Evolutionary conservation across 176 grass and related monocot genomes (phyloP).

Genomic region (Microstegium vimineum): DNA sequence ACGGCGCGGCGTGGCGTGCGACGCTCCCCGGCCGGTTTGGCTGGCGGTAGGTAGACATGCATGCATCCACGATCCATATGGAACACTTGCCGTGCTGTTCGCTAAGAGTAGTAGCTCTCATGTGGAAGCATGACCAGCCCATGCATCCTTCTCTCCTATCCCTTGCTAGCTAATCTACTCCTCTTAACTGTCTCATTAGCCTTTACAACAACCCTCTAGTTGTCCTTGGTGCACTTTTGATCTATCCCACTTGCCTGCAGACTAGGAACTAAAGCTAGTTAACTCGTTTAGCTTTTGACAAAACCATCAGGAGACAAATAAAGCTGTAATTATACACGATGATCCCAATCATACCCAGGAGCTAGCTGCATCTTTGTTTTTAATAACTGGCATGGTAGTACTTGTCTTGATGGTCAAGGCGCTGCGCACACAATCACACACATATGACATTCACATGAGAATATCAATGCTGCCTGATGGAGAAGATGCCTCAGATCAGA

Average conservation of each 20-base stretch:
- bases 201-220: slow-evolving; percentile 36
- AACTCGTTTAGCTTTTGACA: slow-evolving; percentile 25
- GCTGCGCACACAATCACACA: not conserved
- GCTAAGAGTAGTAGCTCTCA: slow-evolving; percentile 12
- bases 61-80: not conserved
- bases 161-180: not conserved
- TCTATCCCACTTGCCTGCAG: not conserved
- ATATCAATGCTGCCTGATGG: not conserved
- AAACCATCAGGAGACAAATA: slow-evolving; percentile 1
- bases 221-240: slow-evolving; percentile 15
- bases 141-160: not conserved
- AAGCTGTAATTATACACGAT: not conserved
- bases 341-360: slow-evolving; percentile 16
- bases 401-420: slow-evolving; percentile 24
- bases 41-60: slow-evolving; percentile 15
- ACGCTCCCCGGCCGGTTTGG: not conserved
- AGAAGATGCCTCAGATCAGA: slow-evolving; percentile 20
- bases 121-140: not conserved
- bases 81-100: slow-evolving; percentile 30
- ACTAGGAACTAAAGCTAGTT: not conserved
- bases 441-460: slow-evolving; percentile 34
- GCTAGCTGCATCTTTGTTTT: not conserved
- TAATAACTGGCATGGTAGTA: not conserved
- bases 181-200: slow-evolving; percentile 19
- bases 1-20: not conserved